Base-by-base conservation (phyloP, 441 rosid genomes). In the Mallotus japonicus region DNA sequence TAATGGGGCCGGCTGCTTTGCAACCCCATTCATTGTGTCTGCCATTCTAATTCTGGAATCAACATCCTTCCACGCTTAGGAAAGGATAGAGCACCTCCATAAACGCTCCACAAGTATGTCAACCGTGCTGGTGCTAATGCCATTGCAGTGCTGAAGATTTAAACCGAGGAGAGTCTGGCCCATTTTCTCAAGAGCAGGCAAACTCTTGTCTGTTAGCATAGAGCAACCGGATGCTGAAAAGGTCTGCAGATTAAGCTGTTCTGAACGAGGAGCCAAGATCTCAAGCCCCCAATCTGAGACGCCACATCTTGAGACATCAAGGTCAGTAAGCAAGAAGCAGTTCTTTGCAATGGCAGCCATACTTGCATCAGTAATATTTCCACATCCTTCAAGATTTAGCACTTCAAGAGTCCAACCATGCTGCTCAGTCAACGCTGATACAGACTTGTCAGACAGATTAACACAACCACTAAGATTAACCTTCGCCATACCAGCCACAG, bases 21-120 rank as follows among this genome's bases (percentile, higher is more conserved):
- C 40, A 66, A 20, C 70, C 64, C 71, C 58, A 53, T 61, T 16
- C 64, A 11, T 69, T 46, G 56, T 49, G 24, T 63, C 66, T 37
- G 68, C 59, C 17, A 50, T 19, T 20, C 61, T 58, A 63, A 37
- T 63, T 69, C n/a, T 8, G 37, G 54, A 58, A 4, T 46, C 34
- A 17, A 28, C 55, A 11, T 65, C 71, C 59, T 60, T 70, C 3
- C 15, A 32, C 47, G 40, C 62, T 87, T 75, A 92, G 76, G 81
- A 89, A 71, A 95, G 93, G 79, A 95, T 85, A 73, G 91, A 97
- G 12, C 98, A 95, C 81, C 88, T 86, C 95, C 97, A 93, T 46
- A 91, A 75, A 20, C 82, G 82, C 72, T 86, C 90, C 55, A 87
- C 81, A 34, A 95, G 97, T 44, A 81, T 61, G 56, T 86, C 92